Conservation (phyloP, 805 yeast species). For the Vanderwaltozyma verrucispora region DNA sequence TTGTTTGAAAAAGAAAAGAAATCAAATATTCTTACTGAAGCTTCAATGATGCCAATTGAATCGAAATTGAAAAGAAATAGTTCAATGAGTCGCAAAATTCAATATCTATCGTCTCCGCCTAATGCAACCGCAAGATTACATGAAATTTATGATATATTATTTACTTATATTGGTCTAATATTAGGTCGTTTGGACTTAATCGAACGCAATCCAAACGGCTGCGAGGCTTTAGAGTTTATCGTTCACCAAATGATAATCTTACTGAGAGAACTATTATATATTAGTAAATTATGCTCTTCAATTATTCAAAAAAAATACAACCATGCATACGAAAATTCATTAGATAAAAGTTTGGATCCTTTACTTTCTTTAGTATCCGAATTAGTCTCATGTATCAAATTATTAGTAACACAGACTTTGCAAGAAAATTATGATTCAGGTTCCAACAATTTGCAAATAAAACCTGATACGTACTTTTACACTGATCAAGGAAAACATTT, state of each 20-base stretch:
- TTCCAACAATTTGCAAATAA: conserved; percentile 11
- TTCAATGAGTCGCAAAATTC: conserved; percentile 20
- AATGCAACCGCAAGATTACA: conserved; percentile 50
- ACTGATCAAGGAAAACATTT: conserved; percentile 60
- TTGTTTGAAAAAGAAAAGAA: conserved; percentile 31
- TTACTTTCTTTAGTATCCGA: conserved; percentile 52
- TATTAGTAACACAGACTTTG: conserved; percentile 46
- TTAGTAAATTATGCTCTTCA: conserved; percentile 40
- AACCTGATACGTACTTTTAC: conserved; percentile 37
- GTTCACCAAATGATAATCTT: conserved; percentile 60
- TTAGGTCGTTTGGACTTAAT: conserved; percentile 71
- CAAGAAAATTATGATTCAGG: conserved; percentile 28
- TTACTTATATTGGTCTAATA: conserved; percentile 53
- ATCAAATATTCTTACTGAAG: conserved; percentile 7
- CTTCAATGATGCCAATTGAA: neutral
- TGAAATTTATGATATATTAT: conserved; percentile 51
- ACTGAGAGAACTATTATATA: conserved; percentile 51
- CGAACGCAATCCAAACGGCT: conserved; percentile 62
- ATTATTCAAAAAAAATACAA: conserved; percentile 25
- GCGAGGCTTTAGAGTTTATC: conserved; percentile 54
- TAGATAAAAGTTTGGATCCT: conserved; percentile 42
- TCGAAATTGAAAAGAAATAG: neutral
- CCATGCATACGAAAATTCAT: conserved; percentile 20
- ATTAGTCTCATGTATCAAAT: conserved; percentile 53
- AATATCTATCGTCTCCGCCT: conserved; percentile 45